These are phyloP conservation scores for Parasitella parasitica DNA, from an alignment of 371 early-diverging fungal species.

Conservation along the genomic window DNA sequence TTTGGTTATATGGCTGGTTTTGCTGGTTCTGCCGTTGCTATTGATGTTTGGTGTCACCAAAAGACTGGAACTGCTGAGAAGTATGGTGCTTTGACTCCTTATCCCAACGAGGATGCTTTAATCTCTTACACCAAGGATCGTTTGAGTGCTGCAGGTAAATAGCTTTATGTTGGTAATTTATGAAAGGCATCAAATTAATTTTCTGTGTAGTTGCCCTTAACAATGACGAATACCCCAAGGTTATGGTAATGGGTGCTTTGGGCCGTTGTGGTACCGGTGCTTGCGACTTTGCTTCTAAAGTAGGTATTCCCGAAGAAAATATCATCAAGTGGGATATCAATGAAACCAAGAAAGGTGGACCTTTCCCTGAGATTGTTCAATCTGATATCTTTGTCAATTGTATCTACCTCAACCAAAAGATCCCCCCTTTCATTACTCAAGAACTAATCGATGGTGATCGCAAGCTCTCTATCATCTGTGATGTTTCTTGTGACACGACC, in stretches of 20 bases:
- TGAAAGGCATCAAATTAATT: background rate
- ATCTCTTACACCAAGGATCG: conserved; percentile 72
- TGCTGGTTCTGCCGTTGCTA: conserved; percentile 90
- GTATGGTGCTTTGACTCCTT: conserved; percentile 79
- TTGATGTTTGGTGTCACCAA: conserved; percentile 92
- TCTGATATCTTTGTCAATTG: conserved; percentile 97
- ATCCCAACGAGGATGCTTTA: conserved; percentile 81
- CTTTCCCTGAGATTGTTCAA: conserved; percentile 88
- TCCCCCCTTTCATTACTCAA: conserved; percentile 92
- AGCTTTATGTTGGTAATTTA: background rate
- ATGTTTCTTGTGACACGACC: conserved; percentile 96
- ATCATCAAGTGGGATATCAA: conserved; percentile 95
- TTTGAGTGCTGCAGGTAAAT: conserved; percentile 67
- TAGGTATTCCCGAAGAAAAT: conserved; percentile 86
- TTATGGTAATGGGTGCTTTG: conserved; percentile 97
- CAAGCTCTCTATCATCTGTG: conserved; percentile 81
- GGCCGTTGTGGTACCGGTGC: conserved; percentile 97
- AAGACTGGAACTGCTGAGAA: conserved; percentile 39
- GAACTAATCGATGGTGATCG: conserved; percentile 73
- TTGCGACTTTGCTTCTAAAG: conserved; percentile 76
- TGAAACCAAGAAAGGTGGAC: conserved; percentile 93
- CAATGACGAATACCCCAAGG: conserved; percentile 69
- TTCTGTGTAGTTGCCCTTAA: conserved; percentile 41
- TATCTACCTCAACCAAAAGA: conserved; percentile 89
- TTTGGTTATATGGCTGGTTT: conserved; percentile 98